A percentile compares a stretch with the other conserved stretches of the same genome.
Evolutionary conservation across 2,329 filamentous ascomycete genomes (phyloP).

Genomic region (Colletotrichum paranaense): DNA sequence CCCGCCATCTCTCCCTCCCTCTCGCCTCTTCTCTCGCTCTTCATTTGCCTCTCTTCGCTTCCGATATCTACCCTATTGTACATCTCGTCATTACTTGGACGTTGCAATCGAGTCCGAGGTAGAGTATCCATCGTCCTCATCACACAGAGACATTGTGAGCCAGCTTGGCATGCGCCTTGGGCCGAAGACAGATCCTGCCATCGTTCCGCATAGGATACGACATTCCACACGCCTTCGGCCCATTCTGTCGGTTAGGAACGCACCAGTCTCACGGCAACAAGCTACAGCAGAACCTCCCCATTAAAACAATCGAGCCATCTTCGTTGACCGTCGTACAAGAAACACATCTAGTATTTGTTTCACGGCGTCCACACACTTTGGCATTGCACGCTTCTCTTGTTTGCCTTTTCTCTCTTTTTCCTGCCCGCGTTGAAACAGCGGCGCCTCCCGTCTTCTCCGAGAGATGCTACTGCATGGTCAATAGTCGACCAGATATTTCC

Average conservation of each 20-base stretch:
- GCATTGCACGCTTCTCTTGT: neutral
- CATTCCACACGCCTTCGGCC: slow-evolving; percentile 25
- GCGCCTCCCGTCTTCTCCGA: slow-evolving; percentile 17
- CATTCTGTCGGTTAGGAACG: slow-evolving; percentile 27
- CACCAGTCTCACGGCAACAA: slow-evolving; percentile 32
- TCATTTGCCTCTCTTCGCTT: neutral
- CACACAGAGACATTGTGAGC: neutral
- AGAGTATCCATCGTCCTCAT: neutral
- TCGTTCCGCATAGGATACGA: slow-evolving; percentile 13
- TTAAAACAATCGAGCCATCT: neutral
- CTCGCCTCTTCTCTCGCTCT: neutral
- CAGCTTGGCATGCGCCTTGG: slow-evolving; percentile 13
- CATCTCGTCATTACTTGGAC: neutral
- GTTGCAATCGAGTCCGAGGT: neutral
- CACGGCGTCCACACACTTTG: slow-evolving; percentile 1
- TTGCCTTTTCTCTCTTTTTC: neutral
- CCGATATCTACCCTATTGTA: neutral
- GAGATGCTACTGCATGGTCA: slow-evolving; percentile 24
- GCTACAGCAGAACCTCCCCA: neutral
- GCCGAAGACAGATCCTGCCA: slow-evolving; percentile 16
- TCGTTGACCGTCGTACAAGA: neutral
- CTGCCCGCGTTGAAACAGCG: slow-evolving; percentile 20
- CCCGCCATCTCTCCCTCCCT: neutral
- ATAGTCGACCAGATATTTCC: slow-evolving; percentile 1
- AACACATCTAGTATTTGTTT: slow-evolving; percentile 4